Conservation (phyloP, 1,284 basidiomycete genomes). For the Athelia psychrophila region DNA sequence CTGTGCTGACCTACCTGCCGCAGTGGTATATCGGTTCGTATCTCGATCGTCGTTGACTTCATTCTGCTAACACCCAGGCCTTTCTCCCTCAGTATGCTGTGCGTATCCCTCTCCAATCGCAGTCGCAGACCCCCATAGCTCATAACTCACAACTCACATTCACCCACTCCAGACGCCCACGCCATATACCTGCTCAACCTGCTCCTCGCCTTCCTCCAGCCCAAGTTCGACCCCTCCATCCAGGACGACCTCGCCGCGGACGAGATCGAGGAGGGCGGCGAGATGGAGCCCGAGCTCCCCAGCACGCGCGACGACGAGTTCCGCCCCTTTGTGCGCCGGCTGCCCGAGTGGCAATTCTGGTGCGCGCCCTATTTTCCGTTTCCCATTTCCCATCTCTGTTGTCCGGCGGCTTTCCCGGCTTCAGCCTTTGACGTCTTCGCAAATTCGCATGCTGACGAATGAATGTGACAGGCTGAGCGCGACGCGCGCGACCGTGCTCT, state of each 20-base stretch:
- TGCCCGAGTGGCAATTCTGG: constrained; percentile 98
- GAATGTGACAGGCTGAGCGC: constrained; percentile 83
- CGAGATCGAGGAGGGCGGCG: constrained; percentile 92
- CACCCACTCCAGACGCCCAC: constrained; percentile 59
- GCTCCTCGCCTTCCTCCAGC: constrained; percentile 85
- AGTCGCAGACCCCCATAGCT: constrained; percentile 2
- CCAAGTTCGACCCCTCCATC: constrained; percentile 94
- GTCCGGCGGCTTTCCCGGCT: no score
- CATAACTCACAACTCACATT: not conserved
- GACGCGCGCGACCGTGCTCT: constrained; percentile 85
- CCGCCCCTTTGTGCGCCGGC: constrained; percentile 91
- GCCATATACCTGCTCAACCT: constrained; percentile 94
- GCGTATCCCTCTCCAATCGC: constrained; percentile 25
- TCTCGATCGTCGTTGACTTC: constrained; percentile 8
- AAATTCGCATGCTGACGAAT: no score
- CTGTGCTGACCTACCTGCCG: constrained; percentile 3
- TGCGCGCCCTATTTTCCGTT: constrained; percentile 36
- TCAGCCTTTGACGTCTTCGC: not conserved
- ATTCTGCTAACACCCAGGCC: not conserved
- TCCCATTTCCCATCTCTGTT: constrained; percentile 26
- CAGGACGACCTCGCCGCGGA: constrained; percentile 92
- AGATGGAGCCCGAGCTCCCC: constrained; percentile 24
- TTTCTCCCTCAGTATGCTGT: constrained; percentile 58
- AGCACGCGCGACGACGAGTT: constrained; percentile 80
- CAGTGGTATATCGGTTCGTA: constrained; percentile 90